Conservation (phyloP, 441 rosid species). For the Arabidopsis lyrata region DNA sequence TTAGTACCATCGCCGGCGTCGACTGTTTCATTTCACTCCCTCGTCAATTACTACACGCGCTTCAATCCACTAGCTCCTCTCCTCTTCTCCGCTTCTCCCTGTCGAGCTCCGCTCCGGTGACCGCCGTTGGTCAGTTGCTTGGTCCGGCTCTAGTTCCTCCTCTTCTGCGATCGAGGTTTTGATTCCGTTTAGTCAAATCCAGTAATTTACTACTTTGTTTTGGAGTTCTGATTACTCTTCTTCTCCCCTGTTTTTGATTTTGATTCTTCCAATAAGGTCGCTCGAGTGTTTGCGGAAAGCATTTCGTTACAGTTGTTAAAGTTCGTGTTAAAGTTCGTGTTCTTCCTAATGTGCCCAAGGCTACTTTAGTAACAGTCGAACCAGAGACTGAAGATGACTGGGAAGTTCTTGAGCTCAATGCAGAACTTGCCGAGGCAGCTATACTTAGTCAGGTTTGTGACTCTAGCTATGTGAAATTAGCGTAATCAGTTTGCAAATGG, state of each 20-base stretch:
- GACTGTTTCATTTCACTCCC: slow-evolving; percentile 92
- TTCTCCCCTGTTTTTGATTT: not conserved
- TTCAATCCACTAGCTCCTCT: slow-evolving; percentile 72
- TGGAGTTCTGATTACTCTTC: not conserved
- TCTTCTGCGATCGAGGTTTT: slow-evolving; percentile 81
- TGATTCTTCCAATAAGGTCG: slow-evolving; percentile 55
- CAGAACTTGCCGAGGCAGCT: slow-evolving; percentile 87
- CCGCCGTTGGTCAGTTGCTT: slow-evolving; percentile 77
- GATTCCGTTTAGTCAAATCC: not conserved
- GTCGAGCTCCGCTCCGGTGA: slow-evolving; percentile 77
- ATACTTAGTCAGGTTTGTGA: slow-evolving; percentile 76
- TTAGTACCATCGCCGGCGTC: slow-evolving; percentile 69
- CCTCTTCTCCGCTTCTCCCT: slow-evolving; percentile 72
- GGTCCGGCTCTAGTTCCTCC: slow-evolving; percentile 94
- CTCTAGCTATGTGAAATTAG: not conserved
- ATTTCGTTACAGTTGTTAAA: slow-evolving; percentile 62
- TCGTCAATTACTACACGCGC: slow-evolving; percentile 62
- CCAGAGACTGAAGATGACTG: slow-evolving; percentile 97
- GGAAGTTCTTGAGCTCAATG: slow-evolving; percentile 95
- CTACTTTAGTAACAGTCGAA: slow-evolving; percentile 80
- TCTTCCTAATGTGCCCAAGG: slow-evolving; percentile 67
- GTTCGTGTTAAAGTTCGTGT: slow-evolving; percentile 80
- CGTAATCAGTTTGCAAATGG: not conserved
- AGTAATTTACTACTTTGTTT: not conserved
- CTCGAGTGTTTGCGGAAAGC: slow-evolving; percentile 84